phyloP scores from a whole-genome alignment of 805 yeast genomes.

The Starmerella bombicola region DNA sequence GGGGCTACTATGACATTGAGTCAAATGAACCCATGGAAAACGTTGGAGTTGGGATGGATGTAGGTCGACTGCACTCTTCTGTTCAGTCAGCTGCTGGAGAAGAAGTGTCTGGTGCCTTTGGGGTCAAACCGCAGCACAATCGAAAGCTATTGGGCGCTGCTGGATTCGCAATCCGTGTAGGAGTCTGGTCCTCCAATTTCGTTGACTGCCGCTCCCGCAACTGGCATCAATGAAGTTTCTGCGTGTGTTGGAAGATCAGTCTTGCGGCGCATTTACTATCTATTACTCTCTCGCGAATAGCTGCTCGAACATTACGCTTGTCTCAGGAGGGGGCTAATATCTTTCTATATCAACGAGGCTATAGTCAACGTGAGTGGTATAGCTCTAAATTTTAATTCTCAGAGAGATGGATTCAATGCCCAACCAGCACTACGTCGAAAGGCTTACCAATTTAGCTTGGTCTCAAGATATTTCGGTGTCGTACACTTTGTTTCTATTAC shows the following conservation, averaged over 20 bases:
- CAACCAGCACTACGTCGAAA: slow-evolving; percentile 36
- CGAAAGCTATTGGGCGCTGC: slow-evolving; percentile 50
- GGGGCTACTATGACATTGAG: background rate
- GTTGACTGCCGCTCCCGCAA: slow-evolving; percentile 26
- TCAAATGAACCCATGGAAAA: background rate
- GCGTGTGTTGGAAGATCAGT: slow-evolving; percentile 26
- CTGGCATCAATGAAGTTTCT: slow-evolving; percentile 30
- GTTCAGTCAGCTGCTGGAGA: slow-evolving; percentile 3
- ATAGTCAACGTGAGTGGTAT: slow-evolving; percentile 22
- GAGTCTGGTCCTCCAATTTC: slow-evolving; percentile 48
- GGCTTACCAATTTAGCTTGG: slow-evolving; percentile 49
- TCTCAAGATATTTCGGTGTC: slow-evolving; percentile 52
- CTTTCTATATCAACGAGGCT: slow-evolving; percentile 25
- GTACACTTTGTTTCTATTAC: slow-evolving; percentile 51
- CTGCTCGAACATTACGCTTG: slow-evolving; percentile 26
- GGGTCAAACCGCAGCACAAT: slow-evolving; percentile 27
- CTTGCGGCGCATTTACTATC: slow-evolving; percentile 31
- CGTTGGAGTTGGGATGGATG: slow-evolving; percentile 1
- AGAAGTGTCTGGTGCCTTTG: slow-evolving; percentile 7
- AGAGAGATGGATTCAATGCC: slow-evolving; percentile 42
- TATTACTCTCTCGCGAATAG: slow-evolving; percentile 37
- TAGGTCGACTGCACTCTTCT: slow-evolving; percentile 12
- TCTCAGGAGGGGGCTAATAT: slow-evolving; percentile 23
- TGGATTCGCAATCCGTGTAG: slow-evolving; percentile 30
- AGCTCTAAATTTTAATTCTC: slow-evolving; percentile 29